Base-by-base conservation (phyloP, 2,329 filamentous ascomycete genomes). In the Trichoderma arundinaceum region DNA sequence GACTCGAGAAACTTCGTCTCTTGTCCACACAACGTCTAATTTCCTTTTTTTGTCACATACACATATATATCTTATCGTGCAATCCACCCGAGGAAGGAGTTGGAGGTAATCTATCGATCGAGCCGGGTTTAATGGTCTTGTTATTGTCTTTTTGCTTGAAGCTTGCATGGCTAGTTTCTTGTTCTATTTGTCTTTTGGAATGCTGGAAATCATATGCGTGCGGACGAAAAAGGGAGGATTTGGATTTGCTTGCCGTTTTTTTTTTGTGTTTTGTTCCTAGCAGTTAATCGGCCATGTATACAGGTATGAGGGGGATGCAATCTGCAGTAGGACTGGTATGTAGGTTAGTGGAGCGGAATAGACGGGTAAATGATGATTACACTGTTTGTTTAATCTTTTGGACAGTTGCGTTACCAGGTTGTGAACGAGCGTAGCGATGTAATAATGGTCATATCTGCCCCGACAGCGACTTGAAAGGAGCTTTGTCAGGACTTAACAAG, bases 291-390 rank as follows among this genome's bases (percentile, higher is more conserved):
- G 52, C 52, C 38, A 48, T 64, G 44, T 64, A 52, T 52, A 63
- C 59, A 38, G 49, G 49, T 46, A 46, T 54, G 28, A 54, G 38
- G 43, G 44, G 35, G 35, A 60, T 51, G 49, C 49, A 54, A 53
- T 63, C 59, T 63, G 59, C 59, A 63, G 35, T 17, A 54, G 59
- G 59, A 54, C 38, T 46, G 59, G 49, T 63, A 63, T 63, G 49
- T 63, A 46, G 49, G 19, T 62, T 44, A 44, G 46, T 44, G 59
- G 39, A 44, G 59, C 49, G 59, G 32, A 58, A 62, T 62, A 62
- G 59, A 62, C 59, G 59, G 59, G 19, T 28, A 54, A 43, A 53
- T 54, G 59, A 63, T 38, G 59, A 63, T 59, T 43, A 43, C 41
- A 32, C 43, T 52, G 46, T 8, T 8, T 52, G 15, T 28, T 32